A percentile compares a stretch with the other conserved stretches of the same genome.
phyloP scores from a whole-genome alignment of 345 rosid genomes.

The Citrus trifoliata region DNA sequence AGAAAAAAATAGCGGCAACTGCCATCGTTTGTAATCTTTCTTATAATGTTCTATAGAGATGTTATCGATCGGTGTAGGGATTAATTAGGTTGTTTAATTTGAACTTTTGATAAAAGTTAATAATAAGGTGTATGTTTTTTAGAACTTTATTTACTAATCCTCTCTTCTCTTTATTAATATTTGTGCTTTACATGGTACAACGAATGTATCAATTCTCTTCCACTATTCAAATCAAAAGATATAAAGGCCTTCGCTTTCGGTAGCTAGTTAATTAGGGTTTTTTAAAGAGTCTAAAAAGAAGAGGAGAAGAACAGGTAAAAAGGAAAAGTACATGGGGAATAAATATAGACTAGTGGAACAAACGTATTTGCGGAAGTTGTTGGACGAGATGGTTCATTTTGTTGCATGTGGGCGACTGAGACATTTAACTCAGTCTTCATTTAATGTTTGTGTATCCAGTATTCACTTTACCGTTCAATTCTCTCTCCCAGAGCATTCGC shows the following conservation, averaged over 20 bases:
- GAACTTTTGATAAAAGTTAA: constrained; percentile 2
- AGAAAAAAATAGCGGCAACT: constrained; percentile 10
- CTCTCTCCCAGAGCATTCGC: not conserved
- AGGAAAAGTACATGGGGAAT: constrained; percentile 15
- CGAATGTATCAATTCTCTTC: not conserved
- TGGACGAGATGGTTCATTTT: constrained; percentile 27
- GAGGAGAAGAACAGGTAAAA: not conserved
- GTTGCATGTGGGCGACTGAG: constrained; percentile 40
- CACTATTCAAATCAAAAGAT: not conserved
- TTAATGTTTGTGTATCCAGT: not conserved
- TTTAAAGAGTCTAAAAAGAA: not conserved
- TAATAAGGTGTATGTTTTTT: constrained; percentile 14
- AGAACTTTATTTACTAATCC: constrained; percentile 1
- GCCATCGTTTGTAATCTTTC: constrained; percentile 3
- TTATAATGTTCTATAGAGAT: constrained; percentile 4
- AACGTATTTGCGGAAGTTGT: constrained; percentile 21
- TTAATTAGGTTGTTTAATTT: not conserved
- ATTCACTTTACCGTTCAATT: not conserved
- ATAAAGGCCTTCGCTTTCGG: not conserved
- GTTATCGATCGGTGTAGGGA: not conserved
- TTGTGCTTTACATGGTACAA: not conserved
- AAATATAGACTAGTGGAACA: constrained; percentile 14
- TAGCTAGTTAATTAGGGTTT: constrained; percentile 12
- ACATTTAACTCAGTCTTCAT: constrained; percentile 8
- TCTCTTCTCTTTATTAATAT: not conserved